Evolutionary conservation across 495 filamentous ascomycete species (phyloP), one percentile per base, ranked within the genome.

Genomic region (Penicillium arizonense): DNA sequence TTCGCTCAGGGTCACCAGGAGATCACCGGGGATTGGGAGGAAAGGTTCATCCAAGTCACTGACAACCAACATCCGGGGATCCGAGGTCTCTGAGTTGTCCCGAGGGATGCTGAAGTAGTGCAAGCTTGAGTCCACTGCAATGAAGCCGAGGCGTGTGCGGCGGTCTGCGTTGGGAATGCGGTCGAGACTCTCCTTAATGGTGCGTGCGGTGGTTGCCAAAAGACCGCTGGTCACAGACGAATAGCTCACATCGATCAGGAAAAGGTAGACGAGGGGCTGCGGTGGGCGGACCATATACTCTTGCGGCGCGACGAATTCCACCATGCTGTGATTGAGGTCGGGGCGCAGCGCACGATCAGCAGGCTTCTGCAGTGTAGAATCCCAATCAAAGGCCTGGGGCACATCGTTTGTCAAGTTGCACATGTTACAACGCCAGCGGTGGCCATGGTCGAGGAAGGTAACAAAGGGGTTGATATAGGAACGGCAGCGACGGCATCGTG

Each of bases 261-360:
- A 98, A 13, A 97, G 82, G 60, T 98, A 98, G n/a, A 97, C 93
- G 10, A 98, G 79, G 14, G 94, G 95, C 65, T 98, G 94, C 3
- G 94, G 94, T 48, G 94, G 92, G 18, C 94, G 87, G 28, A 98
- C 95, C 94, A 98, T 98, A 67, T 98, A 98, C 74, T 98, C 94
- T 71, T 97, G 95, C 11, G 94, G 94, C 6, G 94, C 94, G 53
- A 98, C 87, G 61, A 97, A 98, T 66, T 98, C 94, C 16, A 96
- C 91, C 23, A 97, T 92, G 42, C 90, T 80, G 62, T 96, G 85
- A 71, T 97, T 98, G 45, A 98, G 80, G 64, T 98, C 94, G 18
- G 89, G 78, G 52, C 94, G 80, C 67, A 93, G 82, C 82, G 94
- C 91, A 59, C 94, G 75, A 67, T 98, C 95, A 20, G 94, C 82